Evolutionary conservation across 495 filamentous ascomycete species (phyloP), one percentile per base, ranked within the genome.

Genomic region (Stereocaulon alpinum): DNA sequence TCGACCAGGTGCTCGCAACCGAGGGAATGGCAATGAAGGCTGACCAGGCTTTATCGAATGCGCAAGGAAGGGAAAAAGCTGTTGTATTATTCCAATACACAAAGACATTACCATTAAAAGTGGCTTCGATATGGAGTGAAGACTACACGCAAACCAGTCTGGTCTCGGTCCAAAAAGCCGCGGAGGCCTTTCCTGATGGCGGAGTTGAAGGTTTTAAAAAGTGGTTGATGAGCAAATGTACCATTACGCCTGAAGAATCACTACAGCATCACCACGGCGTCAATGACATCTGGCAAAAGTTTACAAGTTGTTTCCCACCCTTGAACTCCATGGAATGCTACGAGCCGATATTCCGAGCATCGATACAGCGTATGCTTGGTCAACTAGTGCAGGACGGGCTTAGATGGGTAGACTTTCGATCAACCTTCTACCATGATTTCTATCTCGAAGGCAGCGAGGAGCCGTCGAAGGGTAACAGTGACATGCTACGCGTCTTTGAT

Each of bases 291-390:
- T 95, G 89, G 88, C 67, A 74, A 17, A 88, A 89, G 68, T 95
- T 95, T 69, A 74, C 70, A 12, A 77, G 77, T 34, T 83, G 81
- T 49, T 93, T 95, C 69, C 71, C 73, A 0, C 76, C 90, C 2
- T 74, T 95, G 32, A 77, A 80, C 29, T 84, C 82, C 6, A 79
- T 96, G 29, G 71, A 95, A 18, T 86, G 82, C 72, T 95, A 96
- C 70, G 93, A 97, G 70, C 91, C 93, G 0, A 89, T 98, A 56
- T 91, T 89, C 73, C 84, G 89, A 27, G 74, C 74, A 29, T 92
- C 87, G 64, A 70, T 96, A 61, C 78, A 75, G 15, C 77, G 80
- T 3, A 72, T 96, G 63, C 78, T 93, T 63, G 71, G 73, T 15
- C 74, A 86, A 24, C 70, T 96, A 6, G 72, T 82, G 9, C 81